Evolutionary conservation across 1,139 yeast species (phyloP).

Genomic region (Lodderomyces pseudojiufengensis): DNA sequence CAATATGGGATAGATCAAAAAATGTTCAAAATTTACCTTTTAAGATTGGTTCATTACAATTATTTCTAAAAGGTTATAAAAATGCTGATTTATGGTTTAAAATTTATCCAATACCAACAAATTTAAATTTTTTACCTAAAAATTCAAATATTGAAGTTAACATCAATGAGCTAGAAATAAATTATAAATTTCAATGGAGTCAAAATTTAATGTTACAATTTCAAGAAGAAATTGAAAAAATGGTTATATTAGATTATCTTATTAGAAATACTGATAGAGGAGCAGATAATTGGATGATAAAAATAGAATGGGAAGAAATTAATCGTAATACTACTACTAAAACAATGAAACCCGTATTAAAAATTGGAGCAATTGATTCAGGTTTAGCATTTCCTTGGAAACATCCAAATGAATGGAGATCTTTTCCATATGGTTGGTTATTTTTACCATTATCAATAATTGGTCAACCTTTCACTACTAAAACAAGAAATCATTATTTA

Average conservation of each 20-base stretch:
- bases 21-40: constrained; percentile 27
- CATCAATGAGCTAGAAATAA: constrained; percentile 15
- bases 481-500: constrained; percentile 55
- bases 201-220: constrained; percentile 47
- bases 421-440: constrained; percentile 79
- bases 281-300: constrained; percentile 76
- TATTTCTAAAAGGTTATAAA: constrained; percentile 54
- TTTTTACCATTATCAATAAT: constrained; percentile 61
- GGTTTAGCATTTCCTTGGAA: constrained; percentile 81
- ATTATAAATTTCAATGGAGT: constrained; percentile 50
- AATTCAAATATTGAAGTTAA: constrained; percentile 17
- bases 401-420: constrained; percentile 80
- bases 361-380: constrained; percentile 72
- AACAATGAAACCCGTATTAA: constrained; percentile 35
- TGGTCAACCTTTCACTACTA: constrained; percentile 63
- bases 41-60: constrained; percentile 67
- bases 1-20: constrained; percentile 42
- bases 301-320: constrained; percentile 44
- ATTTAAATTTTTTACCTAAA: constrained; percentile 20
- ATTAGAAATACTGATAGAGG: constrained; percentile 78
- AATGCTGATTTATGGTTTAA: constrained; percentile 63
- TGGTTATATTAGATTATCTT: constrained; percentile 67
- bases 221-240: constrained; percentile 61
- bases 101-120: constrained; percentile 53
- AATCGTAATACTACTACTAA: constrained; percentile 5